These are phyloP conservation scores for Nicotiana attenuata DNA, from an alignment of 257 asterid genomes.

Conservation along the genomic window DNA sequence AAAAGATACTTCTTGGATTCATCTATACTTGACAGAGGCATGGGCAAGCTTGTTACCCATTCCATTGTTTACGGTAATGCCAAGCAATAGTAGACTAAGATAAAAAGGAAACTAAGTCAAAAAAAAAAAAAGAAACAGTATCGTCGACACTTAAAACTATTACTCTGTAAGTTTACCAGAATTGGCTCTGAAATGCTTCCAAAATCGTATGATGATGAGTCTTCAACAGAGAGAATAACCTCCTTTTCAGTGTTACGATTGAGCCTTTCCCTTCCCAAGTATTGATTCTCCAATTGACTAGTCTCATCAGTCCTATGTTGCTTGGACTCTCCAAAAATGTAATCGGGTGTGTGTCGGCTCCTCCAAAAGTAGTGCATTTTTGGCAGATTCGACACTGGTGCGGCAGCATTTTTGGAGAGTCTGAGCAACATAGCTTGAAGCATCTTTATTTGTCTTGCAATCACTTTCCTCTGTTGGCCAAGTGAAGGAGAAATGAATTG, in stretches of 20 bases:
- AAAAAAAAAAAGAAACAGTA: background rate
- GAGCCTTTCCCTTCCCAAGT: background rate
- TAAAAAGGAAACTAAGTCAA: background rate
- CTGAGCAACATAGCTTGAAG: too few relatives aligned
- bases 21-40: background rate
- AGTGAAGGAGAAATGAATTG: too few relatives aligned
- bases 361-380: too few relatives aligned
- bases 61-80: background rate
- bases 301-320: background rate
- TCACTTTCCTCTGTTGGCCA: background rate
- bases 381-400: too few relatives aligned
- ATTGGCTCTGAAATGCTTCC: background rate
- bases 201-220: background rate
- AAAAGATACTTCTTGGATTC: background rate
- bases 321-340: too few relatives aligned
- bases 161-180: background rate
- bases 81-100: background rate
- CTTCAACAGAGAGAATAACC: background rate
- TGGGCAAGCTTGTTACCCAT: background rate
- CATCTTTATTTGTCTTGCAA: background rate
- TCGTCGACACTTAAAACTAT: background rate
- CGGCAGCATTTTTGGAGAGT: too few relatives aligned
- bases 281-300: background rate
- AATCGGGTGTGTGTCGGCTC: too few relatives aligned
- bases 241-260: background rate